phyloP scores from a whole-genome alignment of 2,329 filamentous ascomycete species.

The Ascochyta koolunga region DNA sequence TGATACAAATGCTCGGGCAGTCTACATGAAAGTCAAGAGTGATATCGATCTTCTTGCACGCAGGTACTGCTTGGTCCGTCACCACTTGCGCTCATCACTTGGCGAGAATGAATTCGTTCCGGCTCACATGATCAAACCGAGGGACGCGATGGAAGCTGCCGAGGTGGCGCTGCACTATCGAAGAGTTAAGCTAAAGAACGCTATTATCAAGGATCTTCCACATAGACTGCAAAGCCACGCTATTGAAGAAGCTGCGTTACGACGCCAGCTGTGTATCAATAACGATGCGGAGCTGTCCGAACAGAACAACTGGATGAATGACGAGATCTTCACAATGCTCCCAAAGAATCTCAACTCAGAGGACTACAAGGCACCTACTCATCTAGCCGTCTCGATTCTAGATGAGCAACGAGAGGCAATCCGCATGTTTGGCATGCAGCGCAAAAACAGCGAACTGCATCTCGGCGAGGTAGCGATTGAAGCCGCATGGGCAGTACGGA shows the following conservation, averaged over 20 bases:
- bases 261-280: neutral
- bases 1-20: neutral
- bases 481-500: constrained; percentile 24
- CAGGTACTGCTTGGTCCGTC: constrained; percentile 17
- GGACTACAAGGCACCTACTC: neutral
- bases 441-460: constrained; percentile 6
- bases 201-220: constrained; percentile 5
- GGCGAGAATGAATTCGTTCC: neutral
- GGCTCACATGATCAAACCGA: neutral
- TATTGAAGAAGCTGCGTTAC: neutral
- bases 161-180: neutral
- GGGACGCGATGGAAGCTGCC: constrained; percentile 1
- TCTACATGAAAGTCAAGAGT: neutral
- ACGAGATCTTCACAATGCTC: neutral
- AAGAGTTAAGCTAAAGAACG: neutral
- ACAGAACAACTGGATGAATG: constrained; percentile 15
- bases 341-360: neutral
- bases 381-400: constrained; percentile 10
- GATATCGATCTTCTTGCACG: neutral
- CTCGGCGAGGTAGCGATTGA: constrained; percentile 4
- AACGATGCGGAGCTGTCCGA: neutral
- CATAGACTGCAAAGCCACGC: neutral
- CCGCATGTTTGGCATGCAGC: constrained; percentile 9
- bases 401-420: constrained; percentile 24
- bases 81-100: neutral